phyloP scores from a whole-genome alignment of 306 rosid species.

The Cicer judaicum region DNA sequence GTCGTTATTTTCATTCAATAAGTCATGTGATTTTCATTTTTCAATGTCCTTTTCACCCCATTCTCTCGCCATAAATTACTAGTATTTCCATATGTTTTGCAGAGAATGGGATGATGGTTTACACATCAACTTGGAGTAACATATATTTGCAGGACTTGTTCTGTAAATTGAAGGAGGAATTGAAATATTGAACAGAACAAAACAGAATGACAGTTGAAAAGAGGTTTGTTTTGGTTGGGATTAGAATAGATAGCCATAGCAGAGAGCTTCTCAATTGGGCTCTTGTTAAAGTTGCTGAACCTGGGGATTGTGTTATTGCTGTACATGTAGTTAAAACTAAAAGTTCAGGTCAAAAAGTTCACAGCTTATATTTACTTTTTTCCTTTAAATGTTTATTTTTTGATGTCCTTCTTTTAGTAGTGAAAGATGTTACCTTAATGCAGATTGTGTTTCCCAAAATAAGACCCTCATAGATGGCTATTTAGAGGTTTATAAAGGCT shows the following conservation, averaged over 20 bases:
- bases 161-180: conserved; percentile 41
- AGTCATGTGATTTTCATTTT: conserved; percentile 42
- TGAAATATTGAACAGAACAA: conserved; percentile 27
- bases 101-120: conserved; percentile 50
- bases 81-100: conserved; percentile 46
- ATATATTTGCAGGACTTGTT: conserved; percentile 33
- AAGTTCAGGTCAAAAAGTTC: conserved; percentile 56
- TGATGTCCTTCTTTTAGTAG: background rate
- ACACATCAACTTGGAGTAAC: background rate
- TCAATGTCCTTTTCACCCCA: background rate
- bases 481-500: conserved; percentile 70
- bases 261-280: conserved; percentile 88
- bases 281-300: conserved; percentile 75
- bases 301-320: conserved; percentile 86
- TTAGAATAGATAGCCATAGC: conserved; percentile 63
- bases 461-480: conserved; percentile 64
- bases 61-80: background rate
- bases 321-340: conserved; percentile 67
- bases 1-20: conserved; percentile 24
- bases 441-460: conserved; percentile 58
- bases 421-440: conserved; percentile 26
- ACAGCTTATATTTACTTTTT: background rate
- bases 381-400: background rate
- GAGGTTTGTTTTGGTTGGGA: conserved; percentile 76
- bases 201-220: conserved; percentile 61